Conservation (phyloP, 2,329 filamentous ascomycete species). For the Penicillium sp. region DNA sequence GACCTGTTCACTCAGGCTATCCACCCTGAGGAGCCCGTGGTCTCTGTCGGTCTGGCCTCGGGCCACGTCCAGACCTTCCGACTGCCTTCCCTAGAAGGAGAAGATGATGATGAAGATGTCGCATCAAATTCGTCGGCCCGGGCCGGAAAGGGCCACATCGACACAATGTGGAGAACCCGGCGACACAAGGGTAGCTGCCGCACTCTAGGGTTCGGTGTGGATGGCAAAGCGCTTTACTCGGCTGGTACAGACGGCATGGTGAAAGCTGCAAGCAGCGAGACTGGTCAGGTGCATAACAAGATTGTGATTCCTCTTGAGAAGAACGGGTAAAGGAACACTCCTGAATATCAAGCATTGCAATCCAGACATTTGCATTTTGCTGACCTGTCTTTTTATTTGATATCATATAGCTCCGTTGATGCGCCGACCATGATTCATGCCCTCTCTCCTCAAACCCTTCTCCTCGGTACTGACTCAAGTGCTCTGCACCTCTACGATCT, state of each 20-base stretch:
- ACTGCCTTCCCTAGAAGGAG: slow-evolving; percentile 59
- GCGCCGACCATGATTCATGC: slow-evolving; percentile 77
- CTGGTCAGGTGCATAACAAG: slow-evolving; percentile 72
- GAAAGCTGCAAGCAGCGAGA: slow-evolving; percentile 58
- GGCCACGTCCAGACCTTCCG: slow-evolving; percentile 85
- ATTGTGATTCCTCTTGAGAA: slow-evolving; percentile 63
- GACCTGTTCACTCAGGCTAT: slow-evolving; percentile 87
- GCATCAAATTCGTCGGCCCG: slow-evolving; percentile 43
- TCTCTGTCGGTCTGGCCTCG: slow-evolving; percentile 79
- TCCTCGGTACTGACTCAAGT: slow-evolving; percentile 87
- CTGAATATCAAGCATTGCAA: slow-evolving; percentile 4
- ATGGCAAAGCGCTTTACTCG: slow-evolving; percentile 66
- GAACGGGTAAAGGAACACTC: slow-evolving; percentile 38
- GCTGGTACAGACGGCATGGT: slow-evolving; percentile 63
- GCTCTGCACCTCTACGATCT: slow-evolving; percentile 86
- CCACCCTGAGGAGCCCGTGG: slow-evolving; percentile 77
- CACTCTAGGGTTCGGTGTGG: slow-evolving; percentile 71
- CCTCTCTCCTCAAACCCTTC: slow-evolving; percentile 80
- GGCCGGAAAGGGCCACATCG: slow-evolving; percentile 70
- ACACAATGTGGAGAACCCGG: slow-evolving; percentile 79
- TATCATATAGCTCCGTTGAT: slow-evolving; percentile 54
- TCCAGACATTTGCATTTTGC: not conserved
- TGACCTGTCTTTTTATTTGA: slow-evolving; percentile 9
- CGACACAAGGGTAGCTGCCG: slow-evolving; percentile 94
- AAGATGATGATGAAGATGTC: slow-evolving; percentile 50